Conservation (phyloP, 257 asterid genomes). For the Gentiana dahurica region DNA sequence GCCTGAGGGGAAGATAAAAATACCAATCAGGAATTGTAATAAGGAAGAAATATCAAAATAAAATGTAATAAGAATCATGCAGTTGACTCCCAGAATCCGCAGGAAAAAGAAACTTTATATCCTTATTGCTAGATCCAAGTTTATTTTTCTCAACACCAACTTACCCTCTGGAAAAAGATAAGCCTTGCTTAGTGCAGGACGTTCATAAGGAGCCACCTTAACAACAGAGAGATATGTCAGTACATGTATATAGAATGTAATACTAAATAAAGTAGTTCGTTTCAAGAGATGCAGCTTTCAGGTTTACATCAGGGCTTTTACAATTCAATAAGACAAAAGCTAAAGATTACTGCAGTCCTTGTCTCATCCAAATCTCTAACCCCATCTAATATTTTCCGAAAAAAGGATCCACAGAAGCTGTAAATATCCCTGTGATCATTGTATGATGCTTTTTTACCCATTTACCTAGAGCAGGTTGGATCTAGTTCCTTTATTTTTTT, state of each 20-base stretch:
- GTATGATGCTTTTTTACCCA: no score
- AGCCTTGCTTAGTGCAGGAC: conserved; percentile 95
- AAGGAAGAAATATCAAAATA: not conserved
- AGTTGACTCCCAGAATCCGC: no score
- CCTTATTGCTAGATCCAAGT: not conserved
- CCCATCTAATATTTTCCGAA: no score
- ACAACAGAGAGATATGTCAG: conserved; percentile 5
- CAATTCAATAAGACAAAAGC: not conserved
- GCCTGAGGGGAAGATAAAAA: conserved; percentile 33
- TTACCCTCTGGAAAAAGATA: conserved; percentile 94
- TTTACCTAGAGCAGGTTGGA: no score
- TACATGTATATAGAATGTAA: conserved; percentile 1
- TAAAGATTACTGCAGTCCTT: not conserved
- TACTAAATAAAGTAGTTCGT: not conserved
- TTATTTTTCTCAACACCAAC: conserved; percentile 18
- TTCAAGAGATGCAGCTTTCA: not conserved
- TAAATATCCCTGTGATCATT: no score
- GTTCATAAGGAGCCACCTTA: conserved; percentile 99
- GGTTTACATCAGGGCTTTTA: not conserved
- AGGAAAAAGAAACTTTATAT: no score
- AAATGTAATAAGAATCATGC: not conserved
- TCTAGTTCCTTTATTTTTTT: no score
- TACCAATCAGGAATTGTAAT: not conserved
- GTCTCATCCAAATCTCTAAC: no score
- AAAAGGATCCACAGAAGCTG: no score